Evolutionary conservation across 352 stramenopile species (phyloP).

Genomic region (Chrysophaeum taylorii): DNA sequence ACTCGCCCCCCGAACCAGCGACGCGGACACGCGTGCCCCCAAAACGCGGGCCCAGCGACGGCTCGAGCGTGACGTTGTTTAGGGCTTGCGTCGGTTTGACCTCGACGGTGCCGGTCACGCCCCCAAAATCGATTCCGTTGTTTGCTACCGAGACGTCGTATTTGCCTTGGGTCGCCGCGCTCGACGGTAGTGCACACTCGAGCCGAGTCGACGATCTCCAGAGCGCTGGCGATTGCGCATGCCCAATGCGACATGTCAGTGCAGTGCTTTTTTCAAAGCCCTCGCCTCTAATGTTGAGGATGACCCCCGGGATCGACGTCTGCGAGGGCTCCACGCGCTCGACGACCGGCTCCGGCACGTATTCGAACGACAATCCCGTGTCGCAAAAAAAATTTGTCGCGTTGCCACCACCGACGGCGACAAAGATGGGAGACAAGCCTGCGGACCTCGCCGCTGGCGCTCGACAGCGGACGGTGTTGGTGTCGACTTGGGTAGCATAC

Average conservation of each 20-base stretch:
- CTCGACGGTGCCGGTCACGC: not conserved
- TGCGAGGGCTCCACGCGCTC: not conserved
- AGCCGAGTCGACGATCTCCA: not conserved
- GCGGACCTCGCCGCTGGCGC: not conserved
- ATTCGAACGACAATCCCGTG: slow-evolving; percentile 2
- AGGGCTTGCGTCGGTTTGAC: too few relatives aligned
- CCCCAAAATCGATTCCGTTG: slow-evolving; percentile 36
- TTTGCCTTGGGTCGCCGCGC: too few relatives aligned
- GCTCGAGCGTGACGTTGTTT: not conserved
- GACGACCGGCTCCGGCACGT: not conserved
- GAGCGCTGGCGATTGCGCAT: not conserved
- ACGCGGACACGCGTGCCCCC: not conserved
- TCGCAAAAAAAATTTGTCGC: too few relatives aligned
- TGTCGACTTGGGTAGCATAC: not conserved
- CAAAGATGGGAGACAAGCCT: not conserved
- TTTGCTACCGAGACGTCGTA: slow-evolving; percentile 25
- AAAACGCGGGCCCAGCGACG: not conserved
- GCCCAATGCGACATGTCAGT: not conserved
- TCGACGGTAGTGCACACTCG: not conserved
- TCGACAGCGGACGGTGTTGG: not conserved
- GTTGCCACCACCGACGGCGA: not conserved
- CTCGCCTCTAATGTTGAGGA: not conserved
- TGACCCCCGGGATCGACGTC: not conserved
- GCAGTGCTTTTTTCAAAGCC: not conserved
- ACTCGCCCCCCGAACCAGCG: not conserved